These are phyloP conservation scores for Lentinula raphanica DNA, from an alignment of 768 basidiomycete species.

Conservation along the genomic window DNA sequence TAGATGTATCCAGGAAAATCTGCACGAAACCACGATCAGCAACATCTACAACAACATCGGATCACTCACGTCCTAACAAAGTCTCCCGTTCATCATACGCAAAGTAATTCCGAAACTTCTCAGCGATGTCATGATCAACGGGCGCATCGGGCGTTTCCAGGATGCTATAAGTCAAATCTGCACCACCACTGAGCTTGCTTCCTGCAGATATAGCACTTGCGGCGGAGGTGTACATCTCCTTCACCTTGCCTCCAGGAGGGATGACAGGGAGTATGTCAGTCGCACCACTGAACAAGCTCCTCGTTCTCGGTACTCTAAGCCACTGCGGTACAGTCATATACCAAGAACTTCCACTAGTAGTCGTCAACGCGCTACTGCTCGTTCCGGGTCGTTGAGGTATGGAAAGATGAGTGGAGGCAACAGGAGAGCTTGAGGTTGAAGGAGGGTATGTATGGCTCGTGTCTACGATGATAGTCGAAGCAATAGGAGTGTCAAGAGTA, in stretches of 20 bases:
- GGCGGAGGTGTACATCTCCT: conserved; percentile 44
- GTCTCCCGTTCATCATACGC: conserved; percentile 86
- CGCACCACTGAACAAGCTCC: conserved; percentile 16
- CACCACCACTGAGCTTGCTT: conserved; percentile 24
- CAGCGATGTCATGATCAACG: conserved; percentile 56
- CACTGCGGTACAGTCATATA: conserved; percentile 63
- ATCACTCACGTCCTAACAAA: conserved; percentile 76
- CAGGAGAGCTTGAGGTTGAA: conserved; percentile 32
- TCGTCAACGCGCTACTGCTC: conserved; percentile 10
- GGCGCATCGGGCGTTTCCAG: conserved; percentile 66
- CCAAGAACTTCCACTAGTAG: conserved; percentile 21
- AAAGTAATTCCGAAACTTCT: conserved; percentile 79
- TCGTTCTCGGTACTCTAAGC: conserved; percentile 45
- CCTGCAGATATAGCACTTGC: neutral
- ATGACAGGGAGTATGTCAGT: conserved; percentile 31
- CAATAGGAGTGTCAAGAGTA: conserved; percentile 21
- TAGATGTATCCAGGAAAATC: conserved; percentile 90
- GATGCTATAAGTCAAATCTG: conserved; percentile 74
- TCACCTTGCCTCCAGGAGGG: conserved; percentile 2
- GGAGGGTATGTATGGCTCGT: conserved; percentile 79
- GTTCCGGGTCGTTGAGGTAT: neutral
- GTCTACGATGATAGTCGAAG: conserved; percentile 13
- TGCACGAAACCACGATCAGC: conserved; percentile 25
- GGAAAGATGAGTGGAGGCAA: neutral
- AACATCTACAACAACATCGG: neutral